Percentiles rank a stretch among this genome's conserved stretches.
Conservation (phyloP, 371 early-diverging fungal species). For the Blastocladiella emersonii region DNA sequence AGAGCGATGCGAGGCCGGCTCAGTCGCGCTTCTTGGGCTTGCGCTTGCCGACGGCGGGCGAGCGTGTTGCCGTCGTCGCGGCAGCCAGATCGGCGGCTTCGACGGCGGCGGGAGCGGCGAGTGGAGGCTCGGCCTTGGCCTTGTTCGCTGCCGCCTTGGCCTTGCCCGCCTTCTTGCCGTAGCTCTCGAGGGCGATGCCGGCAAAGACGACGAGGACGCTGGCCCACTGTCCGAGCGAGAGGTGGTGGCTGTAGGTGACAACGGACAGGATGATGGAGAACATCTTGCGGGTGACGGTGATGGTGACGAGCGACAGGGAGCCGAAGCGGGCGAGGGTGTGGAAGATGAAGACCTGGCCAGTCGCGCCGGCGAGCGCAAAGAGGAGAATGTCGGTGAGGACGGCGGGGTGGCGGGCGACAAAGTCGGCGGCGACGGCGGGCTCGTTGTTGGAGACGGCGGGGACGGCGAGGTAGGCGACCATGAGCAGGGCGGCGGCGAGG, state of each 20-base stretch:
- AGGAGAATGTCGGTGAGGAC: conserved; percentile 68
- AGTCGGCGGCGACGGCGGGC: conserved; percentile 57
- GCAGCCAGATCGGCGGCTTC: too few relatives aligned
- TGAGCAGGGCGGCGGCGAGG: conserved; percentile 52
- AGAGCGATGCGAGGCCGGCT: too few relatives aligned
- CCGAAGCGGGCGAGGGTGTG: conserved; percentile 87
- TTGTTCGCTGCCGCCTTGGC: neutral
- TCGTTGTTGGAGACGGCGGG: conserved; percentile 40
- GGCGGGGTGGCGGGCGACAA: conserved; percentile 57
- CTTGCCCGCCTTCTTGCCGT: conserved; percentile 1
- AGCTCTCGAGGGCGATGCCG: conserved; percentile 33
- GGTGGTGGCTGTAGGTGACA: conserved; percentile 66
- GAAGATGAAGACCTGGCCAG: conserved; percentile 97
- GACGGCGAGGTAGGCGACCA: conserved; percentile 44
- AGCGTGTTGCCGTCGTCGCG: too few relatives aligned
- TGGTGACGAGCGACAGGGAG: conserved; percentile 74
- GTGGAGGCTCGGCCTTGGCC: too few relatives aligned
- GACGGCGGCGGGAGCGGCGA: too few relatives aligned
- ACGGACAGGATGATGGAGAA: conserved; percentile 85
- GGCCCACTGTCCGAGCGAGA: conserved; percentile 71
- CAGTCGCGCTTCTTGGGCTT: too few relatives aligned
- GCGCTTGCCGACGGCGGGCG: too few relatives aligned
- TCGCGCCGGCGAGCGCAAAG: conserved; percentile 78
- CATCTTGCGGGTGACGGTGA: conserved; percentile 94
- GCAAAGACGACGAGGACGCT: conserved; percentile 75